These are phyloP conservation scores for Heliosperma pusillum DNA, from an alignment of 148 eudicot genomes.

Conservation along the genomic window DNA sequence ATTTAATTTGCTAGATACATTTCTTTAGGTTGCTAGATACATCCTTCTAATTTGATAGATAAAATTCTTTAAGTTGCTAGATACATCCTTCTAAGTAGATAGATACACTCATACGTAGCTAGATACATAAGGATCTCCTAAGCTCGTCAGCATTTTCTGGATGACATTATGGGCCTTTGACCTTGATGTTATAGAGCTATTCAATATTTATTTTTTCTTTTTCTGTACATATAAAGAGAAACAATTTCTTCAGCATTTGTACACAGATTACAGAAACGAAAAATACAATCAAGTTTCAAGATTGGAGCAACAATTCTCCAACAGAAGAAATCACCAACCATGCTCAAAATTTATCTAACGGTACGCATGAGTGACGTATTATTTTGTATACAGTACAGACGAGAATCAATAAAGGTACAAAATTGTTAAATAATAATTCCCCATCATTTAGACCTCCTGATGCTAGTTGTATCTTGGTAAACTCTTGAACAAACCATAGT, in stretches of 20 bases:
- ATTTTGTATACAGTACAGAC: neutral
- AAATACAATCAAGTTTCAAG: neutral
- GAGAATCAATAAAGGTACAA: too few species aligned
- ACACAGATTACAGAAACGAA: neutral
- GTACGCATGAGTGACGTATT: neutral
- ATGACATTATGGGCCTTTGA: conserved; percentile 84
- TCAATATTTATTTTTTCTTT: conserved; percentile 73
- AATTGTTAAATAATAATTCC: too few species aligned
- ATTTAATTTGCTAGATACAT: too few species aligned
- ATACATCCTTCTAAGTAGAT: too few species aligned
- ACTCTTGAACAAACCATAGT: too few species aligned
- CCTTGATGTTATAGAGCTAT: conserved; percentile 57
- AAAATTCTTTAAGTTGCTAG: too few species aligned
- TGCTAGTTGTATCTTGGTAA: too few species aligned
- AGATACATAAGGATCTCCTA: conserved; percentile 91
- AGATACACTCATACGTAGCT: too few species aligned
- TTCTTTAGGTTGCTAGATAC: too few species aligned
- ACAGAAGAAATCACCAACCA: neutral
- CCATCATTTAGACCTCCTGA: too few species aligned
- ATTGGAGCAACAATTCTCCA: neutral
- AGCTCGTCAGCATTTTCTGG: conserved; percentile 67
- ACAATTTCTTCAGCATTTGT: conserved; percentile 3
- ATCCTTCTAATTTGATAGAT: too few species aligned
- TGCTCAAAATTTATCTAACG: neutral
- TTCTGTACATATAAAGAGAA: conserved; percentile 38